Evolutionary conservation across 768 basidiomycete genomes (phyloP).

Genomic region (Gloeostereum incarnatum): DNA sequence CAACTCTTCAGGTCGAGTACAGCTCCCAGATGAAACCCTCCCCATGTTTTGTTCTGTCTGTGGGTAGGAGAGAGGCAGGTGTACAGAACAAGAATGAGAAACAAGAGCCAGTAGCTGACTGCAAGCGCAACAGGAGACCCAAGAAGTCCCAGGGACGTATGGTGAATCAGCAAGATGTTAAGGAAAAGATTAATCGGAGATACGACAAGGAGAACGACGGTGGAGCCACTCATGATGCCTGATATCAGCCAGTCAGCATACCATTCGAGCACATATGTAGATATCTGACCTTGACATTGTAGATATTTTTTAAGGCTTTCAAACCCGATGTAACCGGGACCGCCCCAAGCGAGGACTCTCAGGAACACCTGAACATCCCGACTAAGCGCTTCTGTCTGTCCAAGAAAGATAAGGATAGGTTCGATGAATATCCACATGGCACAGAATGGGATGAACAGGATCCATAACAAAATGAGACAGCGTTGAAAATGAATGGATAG

Average conservation of each 20-base stretch:
- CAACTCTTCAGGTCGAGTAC: constrained; percentile 44
- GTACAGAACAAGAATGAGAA: constrained; percentile 39
- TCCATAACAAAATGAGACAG: constrained; percentile 55
- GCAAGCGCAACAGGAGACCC: constrained; percentile 64
- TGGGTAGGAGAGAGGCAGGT: constrained; percentile 45
- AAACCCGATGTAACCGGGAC: constrained; percentile 68
- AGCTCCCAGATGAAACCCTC: constrained; percentile 35
- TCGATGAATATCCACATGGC: constrained; percentile 57
- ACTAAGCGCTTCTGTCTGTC: constrained; percentile 49
- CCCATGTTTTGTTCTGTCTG: constrained; percentile 54
- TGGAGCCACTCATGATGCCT: constrained; percentile 75
- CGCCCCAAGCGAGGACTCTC: constrained; percentile 53
- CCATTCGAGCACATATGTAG: background rate
- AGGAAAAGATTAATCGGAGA: constrained; percentile 58
- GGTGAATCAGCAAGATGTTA: constrained; percentile 53
- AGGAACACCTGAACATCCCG: constrained; percentile 56
- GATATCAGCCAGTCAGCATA: constrained; percentile 1
- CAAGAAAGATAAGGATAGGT: constrained; percentile 52
- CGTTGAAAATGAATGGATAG: constrained; percentile 67
- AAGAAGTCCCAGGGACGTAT: constrained; percentile 51
- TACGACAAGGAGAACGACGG: constrained; percentile 49
- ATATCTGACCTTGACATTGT: constrained; percentile 59
- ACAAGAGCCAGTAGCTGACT: constrained; percentile 62
- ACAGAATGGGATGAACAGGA: constrained; percentile 53
- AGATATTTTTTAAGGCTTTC: constrained; percentile 75